Evolutionary conservation across 805 yeast species (phyloP).

Genomic region (Ogataea salicorniae): DNA sequence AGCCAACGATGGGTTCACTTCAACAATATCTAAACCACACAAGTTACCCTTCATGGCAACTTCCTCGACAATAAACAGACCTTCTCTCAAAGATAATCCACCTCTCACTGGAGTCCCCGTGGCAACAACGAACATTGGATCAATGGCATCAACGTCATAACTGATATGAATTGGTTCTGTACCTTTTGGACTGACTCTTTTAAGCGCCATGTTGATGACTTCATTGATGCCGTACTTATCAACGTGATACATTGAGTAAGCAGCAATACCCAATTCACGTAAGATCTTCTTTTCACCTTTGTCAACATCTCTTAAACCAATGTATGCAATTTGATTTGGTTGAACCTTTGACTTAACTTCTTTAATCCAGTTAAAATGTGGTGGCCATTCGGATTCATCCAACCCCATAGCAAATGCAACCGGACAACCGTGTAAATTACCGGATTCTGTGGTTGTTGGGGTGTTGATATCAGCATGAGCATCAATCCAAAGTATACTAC

Average conservation of each 20-base stretch:
- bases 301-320: constrained; percentile 93
- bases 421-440: constrained; percentile 96
- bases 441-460: constrained; percentile 73
- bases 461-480: constrained; percentile 98
- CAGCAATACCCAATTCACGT: constrained; percentile 65
- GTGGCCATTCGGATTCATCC: constrained; percentile 61
- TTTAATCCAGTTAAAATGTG: constrained; percentile 65
- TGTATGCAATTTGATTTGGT: constrained; percentile 75
- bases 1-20: constrained; percentile 86
- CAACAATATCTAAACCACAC: constrained; percentile 86
- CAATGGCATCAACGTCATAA: constrained; percentile 96
- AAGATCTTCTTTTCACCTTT: constrained; percentile 74
- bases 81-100: constrained; percentile 91
- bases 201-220: constrained; percentile 88
- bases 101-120: constrained; percentile 98
- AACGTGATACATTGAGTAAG: constrained; percentile 92
- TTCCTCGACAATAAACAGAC: constrained; percentile 86
- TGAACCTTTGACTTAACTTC: constrained; percentile 54
- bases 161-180: constrained; percentile 77
- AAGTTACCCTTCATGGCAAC: constrained; percentile 86
- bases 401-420: constrained; percentile 86
- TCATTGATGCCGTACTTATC: constrained; percentile 90
- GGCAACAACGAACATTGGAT: constrained; percentile 90
- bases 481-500: constrained; percentile 92
- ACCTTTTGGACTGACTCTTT: constrained; percentile 66